Evolutionary conservation across 23 red algal species (phyloP), one percentile per base, ranked within the genome.

Genomic region (Gracilaria domingensis): DNA sequence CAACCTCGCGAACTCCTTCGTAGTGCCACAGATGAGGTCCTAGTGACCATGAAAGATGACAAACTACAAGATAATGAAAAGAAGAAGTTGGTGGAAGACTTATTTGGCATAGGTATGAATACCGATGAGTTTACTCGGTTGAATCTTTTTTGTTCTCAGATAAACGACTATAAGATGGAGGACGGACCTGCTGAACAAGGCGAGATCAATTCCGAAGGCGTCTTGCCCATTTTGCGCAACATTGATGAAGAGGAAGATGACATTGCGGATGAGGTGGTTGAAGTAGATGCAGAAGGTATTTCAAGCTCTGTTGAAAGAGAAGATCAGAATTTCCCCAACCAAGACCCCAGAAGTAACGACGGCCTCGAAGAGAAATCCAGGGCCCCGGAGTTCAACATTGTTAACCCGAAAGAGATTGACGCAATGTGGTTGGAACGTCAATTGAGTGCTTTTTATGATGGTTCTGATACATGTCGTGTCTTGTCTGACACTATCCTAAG

Each of bases 1-100:
- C 84, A 94, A 29, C 96, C 96, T 26, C 85, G 75, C 34, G 96
- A 98, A 75, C 69, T 98, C 18, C 73, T 98, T 26, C 56, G 84
- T 14, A 65, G 84, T 23, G 96, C 96, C 14, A 87, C 92, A 21
- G 88, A 87, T 83, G 96, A 98, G 55, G 75, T 87, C 1, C 62
- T 98, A 9, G 86, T 60, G 33, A 61, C 75, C 9, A 76, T 97
- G 55, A 92, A 93, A 54, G 79, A 89, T 21, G 64, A 86, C 29
- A 57, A 54, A 6, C 49, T 79, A 11, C 74, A 79, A 65, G 85
- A 81, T 21, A 66, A n/a, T 33, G 85, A 92, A 45, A 84, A 76
- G 56, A 88, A 82, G 49, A 83, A 78, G 59, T 38, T 60, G 4
- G 51, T 94, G 33, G 60, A 82, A 49, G 75, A 57, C 0, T 54